Conservation (phyloP, 2,329 filamentous ascomycete species). For the Neonectria neomacrospora region DNA sequence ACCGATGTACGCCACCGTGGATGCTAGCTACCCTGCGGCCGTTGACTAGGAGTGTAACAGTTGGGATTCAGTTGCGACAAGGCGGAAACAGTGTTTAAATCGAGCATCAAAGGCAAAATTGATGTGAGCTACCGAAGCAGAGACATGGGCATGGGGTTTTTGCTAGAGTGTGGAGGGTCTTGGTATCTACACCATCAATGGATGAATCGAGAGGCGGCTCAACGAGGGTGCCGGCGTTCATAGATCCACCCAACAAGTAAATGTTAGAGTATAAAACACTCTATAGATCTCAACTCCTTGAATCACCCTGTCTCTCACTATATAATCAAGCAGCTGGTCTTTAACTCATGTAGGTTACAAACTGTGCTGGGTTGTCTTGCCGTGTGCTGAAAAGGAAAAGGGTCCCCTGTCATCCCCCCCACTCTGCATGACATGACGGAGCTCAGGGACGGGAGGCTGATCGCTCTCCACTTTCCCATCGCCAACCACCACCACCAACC, state of each 20-base stretch:
- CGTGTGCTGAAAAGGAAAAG: background rate
- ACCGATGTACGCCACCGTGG: background rate
- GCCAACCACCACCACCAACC: slow-evolving; percentile 20
- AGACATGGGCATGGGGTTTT: background rate
- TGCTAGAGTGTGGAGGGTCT: background rate
- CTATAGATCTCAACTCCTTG: too few species aligned
- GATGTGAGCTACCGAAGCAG: background rate
- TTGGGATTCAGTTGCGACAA: background rate
- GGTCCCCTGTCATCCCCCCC: background rate
- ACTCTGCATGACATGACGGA: background rate
- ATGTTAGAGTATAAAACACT: too few species aligned
- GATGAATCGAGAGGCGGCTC: too few species aligned
- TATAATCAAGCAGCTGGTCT: too few species aligned
- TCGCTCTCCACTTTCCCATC: slow-evolving; percentile 1
- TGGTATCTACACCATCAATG: background rate
- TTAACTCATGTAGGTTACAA: background rate
- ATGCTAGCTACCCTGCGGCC: slow-evolving; percentile 6
- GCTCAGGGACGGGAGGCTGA: background rate
- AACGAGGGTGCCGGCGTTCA: too few species aligned
- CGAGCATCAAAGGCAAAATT: background rate
- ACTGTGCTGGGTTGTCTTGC: background rate
- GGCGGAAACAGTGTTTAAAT: background rate
- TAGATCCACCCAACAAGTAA: too few species aligned
- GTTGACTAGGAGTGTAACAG: background rate
- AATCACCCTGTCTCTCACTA: too few species aligned